phyloP scores from a whole-genome alignment of 1,284 basidiomycete species.

The Dichomitus squalens region DNA sequence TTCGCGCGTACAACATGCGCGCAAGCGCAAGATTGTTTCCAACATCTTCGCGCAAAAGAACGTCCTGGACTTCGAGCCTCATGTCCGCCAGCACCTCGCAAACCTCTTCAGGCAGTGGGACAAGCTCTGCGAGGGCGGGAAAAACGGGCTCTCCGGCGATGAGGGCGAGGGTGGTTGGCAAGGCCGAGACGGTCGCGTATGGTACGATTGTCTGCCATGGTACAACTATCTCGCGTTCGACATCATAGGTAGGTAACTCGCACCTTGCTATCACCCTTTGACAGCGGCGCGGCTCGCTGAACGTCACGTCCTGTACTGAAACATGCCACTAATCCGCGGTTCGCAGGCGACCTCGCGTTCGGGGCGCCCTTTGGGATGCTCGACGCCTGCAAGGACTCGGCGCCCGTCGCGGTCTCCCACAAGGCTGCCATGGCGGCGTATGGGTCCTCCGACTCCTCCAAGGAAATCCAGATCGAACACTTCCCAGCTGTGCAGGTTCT shows the following conservation, averaged over 20 bases:
- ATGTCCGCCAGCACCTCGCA: slow-evolving; percentile 65
- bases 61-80: slow-evolving; percentile 80
- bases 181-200: slow-evolving; percentile 62
- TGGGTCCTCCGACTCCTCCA: slow-evolving; percentile 40
- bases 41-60: slow-evolving; percentile 88
- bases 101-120: slow-evolving; percentile 81
- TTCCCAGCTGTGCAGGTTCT: slow-evolving; percentile 87
- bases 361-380: slow-evolving; percentile 93
- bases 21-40: slow-evolving; percentile 89
- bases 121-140: slow-evolving; percentile 59
- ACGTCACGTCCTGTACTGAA: not conserved
- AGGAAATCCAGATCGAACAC: slow-evolving; percentile 49
- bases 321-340: not conserved
- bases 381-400: slow-evolving; percentile 71
- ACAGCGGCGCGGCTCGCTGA: not conserved
- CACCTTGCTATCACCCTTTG: not conserved
- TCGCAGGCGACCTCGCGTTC: slow-evolving; percentile 78
- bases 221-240: slow-evolving; percentile 88
- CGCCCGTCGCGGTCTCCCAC: slow-evolving; percentile 56
- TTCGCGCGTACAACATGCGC: slow-evolving; percentile 78
- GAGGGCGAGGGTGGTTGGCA: slow-evolving; percentile 72
- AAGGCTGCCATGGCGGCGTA: slow-evolving; percentile 59
- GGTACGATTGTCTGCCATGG: slow-evolving; percentile 78
- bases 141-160: slow-evolving; percentile 53
- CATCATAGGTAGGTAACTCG: slow-evolving; percentile 57